These are phyloP conservation scores for Penicillium sp. DNA, from an alignment of 2,329 filamentous ascomycete genomes.

Conservation along the genomic window DNA sequence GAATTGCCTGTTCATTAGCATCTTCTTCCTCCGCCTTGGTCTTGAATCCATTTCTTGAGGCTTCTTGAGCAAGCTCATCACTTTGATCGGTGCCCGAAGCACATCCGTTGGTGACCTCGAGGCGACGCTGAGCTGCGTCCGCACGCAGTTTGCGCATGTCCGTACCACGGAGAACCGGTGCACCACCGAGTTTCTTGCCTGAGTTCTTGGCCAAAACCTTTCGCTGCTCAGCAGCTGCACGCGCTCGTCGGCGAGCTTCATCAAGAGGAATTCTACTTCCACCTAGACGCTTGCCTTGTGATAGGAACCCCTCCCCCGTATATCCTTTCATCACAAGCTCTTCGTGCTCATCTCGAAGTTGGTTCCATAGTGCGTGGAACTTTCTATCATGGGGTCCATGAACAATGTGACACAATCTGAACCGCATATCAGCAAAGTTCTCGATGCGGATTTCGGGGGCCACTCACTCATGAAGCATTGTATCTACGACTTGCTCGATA, in stretches of 20 bases:
- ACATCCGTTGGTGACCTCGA: constrained; percentile 65
- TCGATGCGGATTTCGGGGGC: too few relatives aligned
- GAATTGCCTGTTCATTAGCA: constrained; percentile 80
- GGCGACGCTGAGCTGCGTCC: constrained; percentile 63
- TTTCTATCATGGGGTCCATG: constrained; percentile 74
- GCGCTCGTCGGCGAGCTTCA: constrained; percentile 69
- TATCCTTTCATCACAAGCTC: constrained; percentile 73
- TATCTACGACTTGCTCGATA: constrained; percentile 75
- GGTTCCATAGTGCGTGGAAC: constrained; percentile 83
- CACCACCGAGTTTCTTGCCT: constrained; percentile 68
- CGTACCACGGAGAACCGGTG: constrained; percentile 49
- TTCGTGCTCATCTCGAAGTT: constrained; percentile 79
- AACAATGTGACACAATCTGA: constrained; percentile 70
- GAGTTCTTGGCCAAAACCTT: constrained; percentile 53
- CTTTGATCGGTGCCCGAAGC: constrained; percentile 64
- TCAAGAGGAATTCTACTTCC: constrained; percentile 58
- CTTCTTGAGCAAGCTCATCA: constrained; percentile 60
- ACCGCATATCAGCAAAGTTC: constrained; percentile 7
- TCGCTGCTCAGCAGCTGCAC: constrained; percentile 67
- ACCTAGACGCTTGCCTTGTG: constrained; percentile 67
- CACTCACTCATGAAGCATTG: constrained; percentile 76
- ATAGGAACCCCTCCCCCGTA: constrained; percentile 82
- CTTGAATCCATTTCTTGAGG: constrained; percentile 66
- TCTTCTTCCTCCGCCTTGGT: constrained; percentile 84
- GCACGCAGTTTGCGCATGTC: constrained; percentile 69